Conservation (phyloP, 352 stramenopile species). For the Globisporangium irregulare region DNA sequence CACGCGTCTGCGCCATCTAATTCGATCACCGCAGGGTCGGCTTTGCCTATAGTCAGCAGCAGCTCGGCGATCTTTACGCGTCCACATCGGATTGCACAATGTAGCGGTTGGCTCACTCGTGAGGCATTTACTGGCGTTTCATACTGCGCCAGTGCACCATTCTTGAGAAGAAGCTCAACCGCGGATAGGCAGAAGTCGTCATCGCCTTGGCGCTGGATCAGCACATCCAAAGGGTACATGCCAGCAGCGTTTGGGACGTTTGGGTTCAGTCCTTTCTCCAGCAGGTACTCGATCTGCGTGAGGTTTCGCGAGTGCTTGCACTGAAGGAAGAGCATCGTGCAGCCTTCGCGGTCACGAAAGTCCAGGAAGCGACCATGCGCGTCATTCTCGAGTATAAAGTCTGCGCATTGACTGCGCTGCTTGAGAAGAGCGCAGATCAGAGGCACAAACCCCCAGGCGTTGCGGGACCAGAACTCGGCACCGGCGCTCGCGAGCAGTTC, state of each 20-base stretch:
- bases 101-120: conserved; percentile 38
- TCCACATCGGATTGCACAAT: conserved; percentile 47
- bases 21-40: conserved; percentile 28
- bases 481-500: conserved; percentile 47
- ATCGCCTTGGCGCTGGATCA: conserved; percentile 35
- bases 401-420: conserved; percentile 43
- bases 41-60: conserved; percentile 39
- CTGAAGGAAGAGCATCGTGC: conserved; percentile 79
- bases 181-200: conserved; percentile 39
- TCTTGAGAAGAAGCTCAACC: conserved; percentile 46
- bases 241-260: conserved; percentile 59
- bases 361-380: conserved; percentile 52
- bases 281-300: conserved; percentile 58
- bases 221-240: conserved; percentile 47
- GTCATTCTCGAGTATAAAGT: conserved; percentile 61
- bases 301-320: conserved; percentile 56
- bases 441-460: conserved; percentile 73
- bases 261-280: conserved; percentile 60
- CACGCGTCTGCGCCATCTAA: conserved; percentile 49
- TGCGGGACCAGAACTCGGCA: conserved; percentile 64
- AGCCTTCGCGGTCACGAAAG: conserved; percentile 65
- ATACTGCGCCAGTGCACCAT: conserved; percentile 43
- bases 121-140: conserved; percentile 27
- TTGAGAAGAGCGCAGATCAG: conserved; percentile 63
- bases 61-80: conserved; percentile 43